Evolutionary conservation across 2,329 filamentous ascomycete genomes (phyloP), one percentile per base, ranked within the genome.

Genomic region (Epichloe amarillans): DNA sequence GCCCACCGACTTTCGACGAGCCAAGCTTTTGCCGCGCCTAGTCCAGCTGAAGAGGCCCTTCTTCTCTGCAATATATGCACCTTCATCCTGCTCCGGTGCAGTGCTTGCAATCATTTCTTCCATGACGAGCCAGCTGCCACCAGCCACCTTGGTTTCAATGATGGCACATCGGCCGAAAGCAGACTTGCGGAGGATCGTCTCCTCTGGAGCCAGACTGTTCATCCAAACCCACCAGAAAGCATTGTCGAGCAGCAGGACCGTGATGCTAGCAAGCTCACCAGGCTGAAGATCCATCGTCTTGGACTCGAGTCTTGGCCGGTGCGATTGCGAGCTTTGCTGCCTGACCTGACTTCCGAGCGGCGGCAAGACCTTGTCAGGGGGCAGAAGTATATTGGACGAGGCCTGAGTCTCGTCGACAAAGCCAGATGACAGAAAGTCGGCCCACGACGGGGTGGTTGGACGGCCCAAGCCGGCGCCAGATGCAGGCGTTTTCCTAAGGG

Each of bases 191-290:
- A 84, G 77, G 0, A 82, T 69, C 0, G 90, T 86, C 69, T 98
- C 93, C 61, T 98, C 93, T 0, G 83, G 86, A 1, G 91, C 89
- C 61, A 98, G 72, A 73, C 91, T 97, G 59, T 82, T 94, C 76
- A 98, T 97, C 93, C 93, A 98, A 4, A 97, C 93, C 91, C 93
- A 97, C 93, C 93, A 98, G 66, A 98, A 98, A 1, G 89, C 85
- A 64, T 97, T 91, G 60, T 98, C 93, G 5, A 98, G 74, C 55
- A 93, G 84, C 52, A 97, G 79, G 38, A 78, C 78, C 23, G 80
- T 86, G 62, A 98, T 95, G 63, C 89, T 97, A 33, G 93, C 93
- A 52, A 98, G 76, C 73, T 98, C 93, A 48, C 89, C 93, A 0
- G 91, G 93, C 56, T 96, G 89, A 0, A 96, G 73, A 40, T 80